phyloP scores from a whole-genome alignment of 257 asterid species.

The Ballota nigra region DNA sequence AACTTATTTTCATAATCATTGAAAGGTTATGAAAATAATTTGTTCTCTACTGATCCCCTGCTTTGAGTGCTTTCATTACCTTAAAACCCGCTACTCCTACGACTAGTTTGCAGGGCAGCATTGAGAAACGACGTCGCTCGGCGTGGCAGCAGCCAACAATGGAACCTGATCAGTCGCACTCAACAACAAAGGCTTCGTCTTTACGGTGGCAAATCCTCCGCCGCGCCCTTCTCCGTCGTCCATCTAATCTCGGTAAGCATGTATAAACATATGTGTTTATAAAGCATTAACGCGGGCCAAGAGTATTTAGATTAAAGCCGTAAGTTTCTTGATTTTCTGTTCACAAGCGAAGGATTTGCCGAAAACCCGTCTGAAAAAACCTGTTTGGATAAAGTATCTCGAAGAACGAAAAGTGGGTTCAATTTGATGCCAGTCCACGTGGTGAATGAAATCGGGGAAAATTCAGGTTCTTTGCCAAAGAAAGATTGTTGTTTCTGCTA shows the following conservation, averaged over 20 bases:
- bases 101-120: not conserved
- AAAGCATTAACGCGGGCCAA: constrained; percentile 3
- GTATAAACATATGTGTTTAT: not conserved
- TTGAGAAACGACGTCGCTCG: constrained; percentile 14
- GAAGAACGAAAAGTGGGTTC: constrained; percentile 67
- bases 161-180: constrained; percentile 26
- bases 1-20: too few relatives aligned
- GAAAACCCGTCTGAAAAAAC: constrained; percentile 43
- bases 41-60: not conserved
- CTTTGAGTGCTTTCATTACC: not conserved
- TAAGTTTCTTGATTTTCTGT: constrained; percentile 20
- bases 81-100: not conserved
- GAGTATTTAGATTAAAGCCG: not conserved
- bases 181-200: constrained; percentile 45
- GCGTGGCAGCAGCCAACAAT: constrained; percentile 11
- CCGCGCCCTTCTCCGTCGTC: constrained; percentile 58
- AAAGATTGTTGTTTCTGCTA: constrained; percentile 59
- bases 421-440: constrained; percentile 55
- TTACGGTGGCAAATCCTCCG: constrained; percentile 83
- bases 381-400: constrained; percentile 53
- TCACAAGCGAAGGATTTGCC: constrained; percentile 30
- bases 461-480: constrained; percentile 30
- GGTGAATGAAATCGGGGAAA: constrained; percentile 37
- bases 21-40: not conserved
- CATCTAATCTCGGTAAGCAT: constrained; percentile 39